Conservation (phyloP, 208 protist species). For the Spongospora subterranea region DNA sequence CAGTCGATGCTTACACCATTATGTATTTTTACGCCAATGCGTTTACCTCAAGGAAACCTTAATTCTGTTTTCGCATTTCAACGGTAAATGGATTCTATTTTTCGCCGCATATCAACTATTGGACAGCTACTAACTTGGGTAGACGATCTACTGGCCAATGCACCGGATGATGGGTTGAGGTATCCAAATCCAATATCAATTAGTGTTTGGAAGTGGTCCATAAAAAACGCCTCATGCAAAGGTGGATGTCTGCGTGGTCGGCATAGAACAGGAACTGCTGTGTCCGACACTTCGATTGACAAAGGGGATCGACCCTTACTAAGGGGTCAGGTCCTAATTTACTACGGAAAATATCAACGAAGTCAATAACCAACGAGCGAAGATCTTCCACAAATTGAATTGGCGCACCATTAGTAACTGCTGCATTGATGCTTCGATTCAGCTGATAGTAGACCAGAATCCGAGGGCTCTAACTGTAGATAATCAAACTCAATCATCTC, state of each 20-base stretch:
- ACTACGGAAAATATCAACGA: neutral
- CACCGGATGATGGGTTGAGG: neutral
- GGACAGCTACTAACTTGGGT: neutral
- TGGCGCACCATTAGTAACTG: neutral
- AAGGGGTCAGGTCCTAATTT: slow-evolving; percentile 31
- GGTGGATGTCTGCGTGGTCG: neutral
- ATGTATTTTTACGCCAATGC: neutral
- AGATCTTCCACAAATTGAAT: neutral
- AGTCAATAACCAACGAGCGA: neutral
- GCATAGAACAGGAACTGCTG: neutral
- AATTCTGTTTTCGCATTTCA: slow-evolving; percentile 7
- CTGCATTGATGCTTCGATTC: neutral
- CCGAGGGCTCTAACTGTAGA: neutral
- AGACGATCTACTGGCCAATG: slow-evolving; percentile 4
- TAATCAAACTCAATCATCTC: slow-evolving; percentile 21
- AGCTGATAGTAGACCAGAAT: neutral
- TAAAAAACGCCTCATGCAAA: neutral
- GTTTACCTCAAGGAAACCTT: slow-evolving; percentile 5
- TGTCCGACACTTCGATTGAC: too few species aligned
- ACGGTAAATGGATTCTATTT: neutral
- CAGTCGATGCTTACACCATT: neutral
- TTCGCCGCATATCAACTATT: neutral
- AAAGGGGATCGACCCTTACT: neutral
- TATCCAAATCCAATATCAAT: neutral
- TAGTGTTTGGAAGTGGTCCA: neutral